phyloP scores from a whole-genome alignment of 192 early-diverging fungal genomes.

The Obelidium mucronatum region DNA sequence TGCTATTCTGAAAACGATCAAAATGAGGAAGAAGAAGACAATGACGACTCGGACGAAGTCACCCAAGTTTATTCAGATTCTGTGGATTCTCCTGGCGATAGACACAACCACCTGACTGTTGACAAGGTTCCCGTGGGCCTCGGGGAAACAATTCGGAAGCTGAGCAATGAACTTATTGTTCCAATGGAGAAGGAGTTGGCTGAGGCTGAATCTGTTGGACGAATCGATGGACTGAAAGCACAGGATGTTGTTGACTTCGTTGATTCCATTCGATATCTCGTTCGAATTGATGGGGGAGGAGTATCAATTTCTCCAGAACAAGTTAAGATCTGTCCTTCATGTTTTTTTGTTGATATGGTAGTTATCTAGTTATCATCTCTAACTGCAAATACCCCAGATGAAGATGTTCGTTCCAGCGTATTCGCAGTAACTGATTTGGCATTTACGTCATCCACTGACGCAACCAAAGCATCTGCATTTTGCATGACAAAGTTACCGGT shows the following conservation, averaged over 20 bases:
- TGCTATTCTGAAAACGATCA: no score
- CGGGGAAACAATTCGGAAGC: no score
- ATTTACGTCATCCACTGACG: not conserved
- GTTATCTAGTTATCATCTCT: not conserved
- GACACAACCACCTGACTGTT: no score
- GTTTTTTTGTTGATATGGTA: not conserved
- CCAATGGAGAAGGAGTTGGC: not conserved
- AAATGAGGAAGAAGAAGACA: no score
- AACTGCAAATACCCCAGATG: not conserved
- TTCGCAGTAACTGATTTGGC: not conserved
- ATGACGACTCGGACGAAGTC: no score
- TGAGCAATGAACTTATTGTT: no score
- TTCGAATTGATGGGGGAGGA: conserved; percentile 1
- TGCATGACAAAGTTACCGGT: not conserved
- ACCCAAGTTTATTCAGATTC: no score
- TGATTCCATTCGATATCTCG: conserved; percentile 10
- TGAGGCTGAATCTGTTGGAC: not conserved
- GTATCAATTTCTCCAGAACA: not conserved
- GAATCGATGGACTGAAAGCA: not conserved
- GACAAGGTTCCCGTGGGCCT: no score
- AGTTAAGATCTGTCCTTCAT: no score
- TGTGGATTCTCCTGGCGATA: no score
- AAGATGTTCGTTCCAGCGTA: not conserved
- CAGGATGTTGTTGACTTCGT: conserved; percentile 9
- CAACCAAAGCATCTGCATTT: not conserved